A percentile compares a stretch with the other conserved stretches of the same genome.
phyloP scores from a whole-genome alignment of 2,329 filamentous ascomycete species.

The Fusarium algeriense region DNA sequence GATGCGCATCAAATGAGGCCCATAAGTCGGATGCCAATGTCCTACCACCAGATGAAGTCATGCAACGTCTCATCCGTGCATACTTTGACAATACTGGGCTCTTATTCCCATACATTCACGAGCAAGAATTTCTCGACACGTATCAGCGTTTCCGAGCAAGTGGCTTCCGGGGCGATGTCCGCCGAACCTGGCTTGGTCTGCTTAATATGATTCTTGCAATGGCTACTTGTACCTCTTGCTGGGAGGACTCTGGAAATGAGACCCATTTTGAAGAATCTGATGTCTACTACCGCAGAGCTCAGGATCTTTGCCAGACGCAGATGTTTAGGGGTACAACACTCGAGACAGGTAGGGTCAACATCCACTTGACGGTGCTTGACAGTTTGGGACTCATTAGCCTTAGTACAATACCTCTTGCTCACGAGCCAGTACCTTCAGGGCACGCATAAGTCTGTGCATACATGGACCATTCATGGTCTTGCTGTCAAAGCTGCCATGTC shows the following conservation, averaged over 20 bases:
- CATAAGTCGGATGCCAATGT: constrained; percentile 9
- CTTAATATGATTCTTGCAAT: constrained; percentile 65
- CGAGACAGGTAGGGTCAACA: constrained; percentile 50
- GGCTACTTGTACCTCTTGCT: constrained; percentile 50
- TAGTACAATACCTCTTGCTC: constrained; percentile 62
- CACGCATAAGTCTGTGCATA: constrained; percentile 64
- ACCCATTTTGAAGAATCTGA: constrained; percentile 52
- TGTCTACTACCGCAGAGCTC: constrained; percentile 59
- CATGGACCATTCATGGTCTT: constrained; percentile 67
- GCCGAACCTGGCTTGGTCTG: constrained; percentile 63
- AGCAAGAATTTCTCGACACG: constrained; percentile 41
- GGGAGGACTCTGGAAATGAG: constrained; percentile 37
- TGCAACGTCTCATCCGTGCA: constrained; percentile 33
- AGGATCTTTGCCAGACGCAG: constrained; percentile 57
- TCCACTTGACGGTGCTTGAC: background rate
- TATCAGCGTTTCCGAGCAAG: constrained; percentile 35
- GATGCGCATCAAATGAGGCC: background rate
- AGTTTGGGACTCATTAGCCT: background rate
- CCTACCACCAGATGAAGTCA: constrained; percentile 38
- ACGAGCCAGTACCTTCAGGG: constrained; percentile 66
- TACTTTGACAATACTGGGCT: constrained; percentile 49
- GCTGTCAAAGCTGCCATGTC: constrained; percentile 64
- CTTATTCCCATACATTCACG: constrained; percentile 49
- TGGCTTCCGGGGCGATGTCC: constrained; percentile 49
- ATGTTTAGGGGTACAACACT: constrained; percentile 57